Base-by-base conservation (phyloP, 2,329 filamentous ascomycete genomes). In the Sporothrix humicola region DNA sequence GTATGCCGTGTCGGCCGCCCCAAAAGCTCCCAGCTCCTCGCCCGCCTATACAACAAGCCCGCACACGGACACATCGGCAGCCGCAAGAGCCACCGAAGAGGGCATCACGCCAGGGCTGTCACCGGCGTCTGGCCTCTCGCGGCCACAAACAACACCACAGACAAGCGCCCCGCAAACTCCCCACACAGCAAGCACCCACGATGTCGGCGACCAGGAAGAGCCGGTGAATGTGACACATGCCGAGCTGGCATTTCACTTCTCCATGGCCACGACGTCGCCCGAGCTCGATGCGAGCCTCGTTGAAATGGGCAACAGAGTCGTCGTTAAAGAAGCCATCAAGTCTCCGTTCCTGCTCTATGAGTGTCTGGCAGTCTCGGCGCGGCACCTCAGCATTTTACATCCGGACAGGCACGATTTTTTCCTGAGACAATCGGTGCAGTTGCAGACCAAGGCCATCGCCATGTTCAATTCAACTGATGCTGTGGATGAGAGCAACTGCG, bases 361-460 rank as follows among this genome's bases (percentile, higher is more conserved):
- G 66, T 37, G 82, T 3, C 78, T 84, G 23, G 82, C 81, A 23
- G 77, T 82, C 54, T 79, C 82, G 8, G 81, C 83, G 2, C 77
- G 82, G n/a, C 82, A 84, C 69, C 75, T 83, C 15, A 80, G 81
- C 74, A 77, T 78, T 7, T 52, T 76, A 1, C 76, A 74, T 6
- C 78, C 78, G 9, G 72, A 77, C 1, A 74, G 72, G 9, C 65
- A 65, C 7, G 72, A 72, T 17, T 79, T 77, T 48, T 82, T 82
- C 61, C 80, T 80, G 17, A 79, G 81, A 69, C 80, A 82, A 52
- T 83, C 84, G 9, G 84, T 83, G 0, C 81, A 84, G 69, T 79
- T 86, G 2, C 84, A 86, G 76, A 85, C 83, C 0, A 81, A 82
- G 2, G 84, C 83, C 46, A 79, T 86, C 23, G 77, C 79, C 61